Conservation (phyloP, 345 rosid genomes). For the Carallia brachiata region DNA sequence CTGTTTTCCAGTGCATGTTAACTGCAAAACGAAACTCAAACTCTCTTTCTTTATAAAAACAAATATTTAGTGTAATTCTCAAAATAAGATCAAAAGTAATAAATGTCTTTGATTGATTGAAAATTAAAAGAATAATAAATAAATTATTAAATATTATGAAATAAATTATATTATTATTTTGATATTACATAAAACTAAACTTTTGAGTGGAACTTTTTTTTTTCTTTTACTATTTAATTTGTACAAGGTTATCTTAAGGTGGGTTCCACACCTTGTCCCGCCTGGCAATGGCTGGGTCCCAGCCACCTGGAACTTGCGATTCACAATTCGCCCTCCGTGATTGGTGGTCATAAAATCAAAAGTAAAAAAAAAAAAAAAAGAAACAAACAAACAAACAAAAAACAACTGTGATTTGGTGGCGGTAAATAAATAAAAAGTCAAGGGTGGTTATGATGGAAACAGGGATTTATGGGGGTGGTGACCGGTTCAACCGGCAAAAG, state of each 20-base stretch:
- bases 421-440: neutral
- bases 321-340: slow-evolving; percentile 14
- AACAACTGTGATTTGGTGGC: neutral
- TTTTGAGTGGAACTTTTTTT: too few species aligned
- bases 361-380: too few species aligned
- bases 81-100: too few species aligned
- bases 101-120: too few species aligned
- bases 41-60: too few species aligned
- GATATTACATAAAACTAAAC: too few species aligned
- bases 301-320: neutral
- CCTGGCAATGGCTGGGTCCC: neutral
- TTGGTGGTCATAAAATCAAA: slow-evolving; percentile 7
- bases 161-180: too few species aligned
- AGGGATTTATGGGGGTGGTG: neutral
- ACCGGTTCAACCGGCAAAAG: slow-evolving; percentile 1
- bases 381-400: neutral
- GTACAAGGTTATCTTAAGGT: neutral
- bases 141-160: too few species aligned
- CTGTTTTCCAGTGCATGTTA: neutral
- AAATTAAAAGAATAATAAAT: too few species aligned
- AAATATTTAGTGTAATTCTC: too few species aligned
- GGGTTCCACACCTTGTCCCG: slow-evolving; percentile 7
- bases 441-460: neutral
- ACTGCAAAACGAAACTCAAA: neutral
- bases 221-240: neutral